Base-by-base conservation (phyloP, 2,329 filamentous ascomycete species). In the Fusarium napiforme region DNA sequence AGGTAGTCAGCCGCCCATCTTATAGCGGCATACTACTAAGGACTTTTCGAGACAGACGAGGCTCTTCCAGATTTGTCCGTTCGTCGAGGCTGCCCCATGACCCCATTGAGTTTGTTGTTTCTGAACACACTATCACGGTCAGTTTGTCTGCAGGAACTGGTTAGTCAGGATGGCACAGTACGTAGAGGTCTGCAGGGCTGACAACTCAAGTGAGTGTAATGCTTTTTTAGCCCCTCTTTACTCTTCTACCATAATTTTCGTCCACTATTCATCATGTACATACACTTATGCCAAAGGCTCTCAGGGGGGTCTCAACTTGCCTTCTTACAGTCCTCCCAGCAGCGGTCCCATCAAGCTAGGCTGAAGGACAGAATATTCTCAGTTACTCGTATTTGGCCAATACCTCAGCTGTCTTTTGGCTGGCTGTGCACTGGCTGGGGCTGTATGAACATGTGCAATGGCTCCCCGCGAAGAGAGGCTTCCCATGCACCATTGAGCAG, bases 161-260 rank as follows among this genome's bases (percentile, higher is more conserved):
- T 14, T 4, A 19, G 5, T 21, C 10, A 32, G 46, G 9, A 32
- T 49, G 28, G 21, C 14, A 32, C 14, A 49, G 19, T n/a, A 6
- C 18, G 19, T 15, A 30, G 19, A 32, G 28, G 26, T 30, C 15
- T 12, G 7, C 21, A 32, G 14, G 46, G 4, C 28, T 49, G 9
- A n/a, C 9, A n/a, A n/a, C 19, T 2, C 28, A 30, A 16, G 46
- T 32, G 26, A 28, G 16, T 49, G 14, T 18, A 30, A 30, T 9
- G 14, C 5, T 10, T 9, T 10, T 6, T 15, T 21, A 6, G 12
- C 10, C 9, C 7, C 19, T n/a, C 19, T 21, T 16, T 16, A 49
- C 16, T 32, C 9, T 14, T 30, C 11, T 16, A 8, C 6, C 0
- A 8, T 30, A 3, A 1, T 18, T 15, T 15, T 32, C 5, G 14